A percentile compares a stretch with the other conserved stretches of the same genome.
phyloP scores from a whole-genome alignment of 1,139 yeast genomes.

The Yamadazyma epiphylla region DNA sequence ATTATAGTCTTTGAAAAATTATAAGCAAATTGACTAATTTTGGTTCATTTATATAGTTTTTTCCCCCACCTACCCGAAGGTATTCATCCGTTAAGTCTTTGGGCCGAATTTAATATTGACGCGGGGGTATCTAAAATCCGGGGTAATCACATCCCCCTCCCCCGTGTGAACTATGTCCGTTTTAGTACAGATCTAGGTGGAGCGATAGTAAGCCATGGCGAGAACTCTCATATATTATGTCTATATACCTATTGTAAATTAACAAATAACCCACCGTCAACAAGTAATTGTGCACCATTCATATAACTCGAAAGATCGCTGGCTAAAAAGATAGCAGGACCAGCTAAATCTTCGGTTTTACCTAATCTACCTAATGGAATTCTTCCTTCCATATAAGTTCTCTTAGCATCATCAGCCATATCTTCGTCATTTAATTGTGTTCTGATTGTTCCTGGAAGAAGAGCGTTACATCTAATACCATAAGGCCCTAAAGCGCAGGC shows the following conservation, averaged over 20 bases:
- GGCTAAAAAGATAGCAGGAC: slow-evolving; percentile 45
- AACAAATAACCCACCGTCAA: slow-evolving; percentile 46
- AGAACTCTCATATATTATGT: background rate
- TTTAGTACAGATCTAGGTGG: background rate
- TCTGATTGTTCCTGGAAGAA: slow-evolving; percentile 41
- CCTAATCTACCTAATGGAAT: slow-evolving; percentile 47
- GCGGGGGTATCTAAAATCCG: too few species aligned
- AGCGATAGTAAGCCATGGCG: too few species aligned
- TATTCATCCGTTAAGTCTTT: background rate
- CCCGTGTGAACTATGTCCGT: too few species aligned
- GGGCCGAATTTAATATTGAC: too few species aligned
- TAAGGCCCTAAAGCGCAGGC: slow-evolving; percentile 40
- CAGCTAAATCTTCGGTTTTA: slow-evolving; percentile 39
- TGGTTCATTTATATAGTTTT: background rate
- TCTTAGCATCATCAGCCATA: slow-evolving; percentile 26
- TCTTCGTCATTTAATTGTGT: slow-evolving; percentile 38
- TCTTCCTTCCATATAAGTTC: slow-evolving; percentile 31
- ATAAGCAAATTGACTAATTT: too few species aligned
- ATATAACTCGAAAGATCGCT: slow-evolving; percentile 40
- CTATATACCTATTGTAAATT: slow-evolving; percentile 28
- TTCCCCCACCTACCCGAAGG: background rate
- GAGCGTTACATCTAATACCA: slow-evolving; percentile 38
- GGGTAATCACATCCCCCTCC: background rate
- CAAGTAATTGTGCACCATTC: slow-evolving; percentile 42
- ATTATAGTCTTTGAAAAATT: slow-evolving; percentile 1